A percentile compares a stretch with the other conserved stretches of the same genome.
Conservation (phyloP, 768 basidiomycete genomes). For the Termitomyces titanicus region DNA sequence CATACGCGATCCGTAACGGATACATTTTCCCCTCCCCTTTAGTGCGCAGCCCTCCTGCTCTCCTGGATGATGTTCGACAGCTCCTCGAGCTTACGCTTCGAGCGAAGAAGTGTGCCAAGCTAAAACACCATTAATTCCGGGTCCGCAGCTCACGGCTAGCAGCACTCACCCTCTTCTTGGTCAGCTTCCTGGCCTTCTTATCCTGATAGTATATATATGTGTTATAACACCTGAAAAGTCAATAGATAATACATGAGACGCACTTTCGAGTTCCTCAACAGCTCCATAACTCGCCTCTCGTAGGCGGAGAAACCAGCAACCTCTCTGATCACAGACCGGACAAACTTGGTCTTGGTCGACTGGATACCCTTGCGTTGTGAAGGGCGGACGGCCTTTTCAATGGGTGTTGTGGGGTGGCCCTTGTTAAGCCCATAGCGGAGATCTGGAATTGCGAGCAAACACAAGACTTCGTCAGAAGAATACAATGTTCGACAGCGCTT, state of each 20-base stretch:
- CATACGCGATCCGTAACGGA: not conserved
- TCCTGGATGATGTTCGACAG: slow-evolving; percentile 88
- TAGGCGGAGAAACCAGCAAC: slow-evolving; percentile 97
- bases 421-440: slow-evolving; percentile 82
- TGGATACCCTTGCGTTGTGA: slow-evolving; percentile 90
- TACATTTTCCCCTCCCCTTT: slow-evolving; percentile 10
- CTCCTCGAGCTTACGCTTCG: slow-evolving; percentile 99
- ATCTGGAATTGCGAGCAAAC: slow-evolving; percentile 43
- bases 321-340: slow-evolving; percentile 91
- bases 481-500: not conserved
- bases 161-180: slow-evolving; percentile 92
- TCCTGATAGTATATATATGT: slow-evolving; percentile 48
- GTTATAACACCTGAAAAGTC: not conserved
- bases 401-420: slow-evolving; percentile 85
- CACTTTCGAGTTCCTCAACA: slow-evolving; percentile 97
- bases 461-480: slow-evolving; percentile 6
- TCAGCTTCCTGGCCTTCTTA: slow-evolving; percentile 98
- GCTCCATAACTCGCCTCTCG: slow-evolving; percentile 96
- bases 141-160: not conserved
- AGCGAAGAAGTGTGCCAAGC: slow-evolving; percentile 97
- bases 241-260: slow-evolving; percentile 20
- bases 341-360: slow-evolving; percentile 90
- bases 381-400: slow-evolving; percentile 72
- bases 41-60: slow-evolving; percentile 72
- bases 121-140: slow-evolving; percentile 25